These are phyloP conservation scores for Ceratocystis variospora DNA, from an alignment of 2,329 filamentous ascomycete species.

Conservation along the genomic window DNA sequence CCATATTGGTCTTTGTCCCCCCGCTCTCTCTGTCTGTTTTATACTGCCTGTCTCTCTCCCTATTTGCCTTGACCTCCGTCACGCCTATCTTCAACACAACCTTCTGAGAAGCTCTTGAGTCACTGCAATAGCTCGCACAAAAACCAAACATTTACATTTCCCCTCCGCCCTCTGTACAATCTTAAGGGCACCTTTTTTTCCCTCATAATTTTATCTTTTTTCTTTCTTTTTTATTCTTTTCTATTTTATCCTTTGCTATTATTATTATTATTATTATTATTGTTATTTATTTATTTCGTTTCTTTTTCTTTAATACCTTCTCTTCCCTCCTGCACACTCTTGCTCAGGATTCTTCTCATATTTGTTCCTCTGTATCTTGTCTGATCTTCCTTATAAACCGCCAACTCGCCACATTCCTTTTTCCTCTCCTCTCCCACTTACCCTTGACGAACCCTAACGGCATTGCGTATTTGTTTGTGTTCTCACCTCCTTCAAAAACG, in stretches of 20 bases:
- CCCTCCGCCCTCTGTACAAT: neutral
- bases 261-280: neutral
- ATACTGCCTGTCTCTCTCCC: neutral
- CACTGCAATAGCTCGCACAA: neutral
- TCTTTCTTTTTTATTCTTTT: neutral
- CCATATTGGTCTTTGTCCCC: neutral
- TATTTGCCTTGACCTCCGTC: neutral
- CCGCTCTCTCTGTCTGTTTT: neutral
- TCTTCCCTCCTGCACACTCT: neutral
- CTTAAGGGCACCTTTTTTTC: neutral
- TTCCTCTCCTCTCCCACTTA: neutral
- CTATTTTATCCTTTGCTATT: slow-evolving; percentile 10
- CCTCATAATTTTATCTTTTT: neutral
- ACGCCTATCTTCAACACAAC: neutral
- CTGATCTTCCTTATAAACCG: neutral
- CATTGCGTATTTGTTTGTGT: neutral
- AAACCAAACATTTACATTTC: neutral
- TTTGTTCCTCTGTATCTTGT: neutral
- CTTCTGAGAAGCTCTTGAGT: slow-evolving; percentile 1
- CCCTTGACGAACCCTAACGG: neutral
- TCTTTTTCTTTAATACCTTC: neutral
- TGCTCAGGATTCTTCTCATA: neutral
- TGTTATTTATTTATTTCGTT: neutral
- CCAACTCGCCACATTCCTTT: neutral
- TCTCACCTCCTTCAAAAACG: neutral